A percentile compares a stretch with the other conserved stretches of the same genome.
Evolutionary conservation across 1,284 basidiomycete genomes (phyloP).

Genomic region (Trichosporon sp.): DNA sequence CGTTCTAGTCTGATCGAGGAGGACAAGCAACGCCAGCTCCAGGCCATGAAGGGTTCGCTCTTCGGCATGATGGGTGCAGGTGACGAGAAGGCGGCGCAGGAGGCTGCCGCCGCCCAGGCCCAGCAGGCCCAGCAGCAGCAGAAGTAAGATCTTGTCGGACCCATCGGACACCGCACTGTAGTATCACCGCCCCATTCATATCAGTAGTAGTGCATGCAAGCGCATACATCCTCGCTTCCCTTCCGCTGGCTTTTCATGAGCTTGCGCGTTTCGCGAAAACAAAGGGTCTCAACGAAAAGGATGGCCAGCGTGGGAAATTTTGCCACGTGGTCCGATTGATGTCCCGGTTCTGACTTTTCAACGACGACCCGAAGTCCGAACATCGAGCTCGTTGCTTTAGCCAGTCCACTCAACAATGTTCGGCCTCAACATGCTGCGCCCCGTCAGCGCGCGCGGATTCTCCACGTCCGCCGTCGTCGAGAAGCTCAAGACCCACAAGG

Average conservation of each 20-base stretch:
- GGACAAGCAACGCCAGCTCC: constrained; percentile 75
- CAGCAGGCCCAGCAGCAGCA: constrained; percentile 16
- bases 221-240: background rate
- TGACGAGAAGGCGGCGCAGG: background rate
- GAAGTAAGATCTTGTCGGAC: constrained; percentile 8
- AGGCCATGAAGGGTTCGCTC: constrained; percentile 61
- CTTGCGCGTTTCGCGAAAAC: constrained; percentile 2
- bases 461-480: constrained; percentile 22
- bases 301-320: background rate
- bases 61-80: constrained; percentile 57
- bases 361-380: constrained; percentile 13
- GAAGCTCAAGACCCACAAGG: constrained; percentile 45
- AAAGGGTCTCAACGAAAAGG: background rate
- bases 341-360: constrained; percentile 5
- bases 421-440: constrained; percentile 17
- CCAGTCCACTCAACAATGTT: constrained; percentile 12
- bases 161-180: constrained; percentile 8
- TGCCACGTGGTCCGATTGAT: background rate
- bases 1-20: constrained; percentile 60
- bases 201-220: constrained; percentile 18
- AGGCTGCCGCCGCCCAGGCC: constrained; percentile 5
- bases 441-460: constrained; percentile 19
- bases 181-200: constrained; percentile 19
- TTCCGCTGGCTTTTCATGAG: background rate
- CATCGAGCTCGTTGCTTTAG: background rate